Evolutionary conservation across 257 asterid genomes (phyloP), one percentile per base, ranked within the genome.

Genomic region (Jaltomata sinuosa): DNA sequence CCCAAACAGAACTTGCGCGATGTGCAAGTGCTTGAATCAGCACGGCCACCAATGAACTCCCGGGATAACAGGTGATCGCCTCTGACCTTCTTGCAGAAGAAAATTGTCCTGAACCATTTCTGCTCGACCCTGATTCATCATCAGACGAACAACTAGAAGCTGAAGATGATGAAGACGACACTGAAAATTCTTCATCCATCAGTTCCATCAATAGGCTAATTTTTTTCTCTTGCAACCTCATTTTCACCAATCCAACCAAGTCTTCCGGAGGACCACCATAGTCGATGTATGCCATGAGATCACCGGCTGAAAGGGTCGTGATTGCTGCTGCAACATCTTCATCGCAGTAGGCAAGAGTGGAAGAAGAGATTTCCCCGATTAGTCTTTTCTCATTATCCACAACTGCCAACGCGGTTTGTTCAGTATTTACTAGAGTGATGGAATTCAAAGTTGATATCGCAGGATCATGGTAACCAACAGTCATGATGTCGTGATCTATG

Each of bases 11-110:
- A 69, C 89, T 91, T 7, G 87, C 96, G 0, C 98, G 94, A 71
- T 91, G 94, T 1, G 99, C 89, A 8, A 95, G 94, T 0, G 95
- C 95, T 89, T 95, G 97, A 65, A 95, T 87, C 94, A 95, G 86
- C 86, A 93, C 96, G 1, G 98, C 99, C 84, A 88, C 91, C 84
- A 95, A 86, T 27, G 97, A 94, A 85, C 94, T 94, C 90, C 92
- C 78, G 0, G 91, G 97, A 55, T 91, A 86, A 80, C 99, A 94
- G 3, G 90, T 86, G 3, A 95, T 89, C 8, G 94, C 93, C 91
- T 94, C 97, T 2, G 93, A 91, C 78, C 95, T 87, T 93, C 93
- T 91, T 3, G 85, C 89, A 0, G 90, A 82, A 40, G 85, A 89
- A 83, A 80, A 76, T 29, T 93, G 89, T 15, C 91, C 88, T 0